phyloP scores from a whole-genome alignment of 2,329 filamentous ascomycete species.

The Phialophora expanda region DNA sequence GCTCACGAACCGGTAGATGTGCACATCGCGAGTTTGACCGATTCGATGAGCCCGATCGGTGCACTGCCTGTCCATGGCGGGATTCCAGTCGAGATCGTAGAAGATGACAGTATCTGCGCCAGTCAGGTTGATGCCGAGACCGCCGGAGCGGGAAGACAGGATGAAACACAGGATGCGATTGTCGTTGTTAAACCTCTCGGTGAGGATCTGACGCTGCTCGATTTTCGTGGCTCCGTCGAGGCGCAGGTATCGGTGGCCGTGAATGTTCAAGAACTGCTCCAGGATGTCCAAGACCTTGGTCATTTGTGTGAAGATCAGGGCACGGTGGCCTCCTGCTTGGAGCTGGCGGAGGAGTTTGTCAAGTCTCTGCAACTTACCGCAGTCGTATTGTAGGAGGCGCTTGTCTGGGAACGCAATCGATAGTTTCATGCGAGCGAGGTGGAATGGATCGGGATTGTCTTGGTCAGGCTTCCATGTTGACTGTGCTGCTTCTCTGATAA shows the following conservation, averaged over 20 bases:
- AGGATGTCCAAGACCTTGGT: slow-evolving; percentile 97
- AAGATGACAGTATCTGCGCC: slow-evolving; percentile 98
- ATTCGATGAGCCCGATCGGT: slow-evolving; percentile 97
- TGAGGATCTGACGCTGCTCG: slow-evolving; percentile 92
- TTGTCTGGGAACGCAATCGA: slow-evolving; percentile 98
- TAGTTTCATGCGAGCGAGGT: slow-evolving; percentile 87
- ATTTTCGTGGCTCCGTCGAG: slow-evolving; percentile 96
- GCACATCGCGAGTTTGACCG: slow-evolving; percentile 94
- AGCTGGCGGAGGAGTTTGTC: slow-evolving; percentile 84
- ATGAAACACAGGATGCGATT: slow-evolving; percentile 93
- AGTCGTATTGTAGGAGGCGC: slow-evolving; percentile 94
- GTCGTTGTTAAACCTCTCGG: slow-evolving; percentile 96
- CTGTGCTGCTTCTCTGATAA: slow-evolving; percentile 62
- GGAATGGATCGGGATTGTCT: slow-evolving; percentile 73
- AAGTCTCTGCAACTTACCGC: slow-evolving; percentile 90
- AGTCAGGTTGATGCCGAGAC: slow-evolving; percentile 93
- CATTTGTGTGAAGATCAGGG: slow-evolving; percentile 99
- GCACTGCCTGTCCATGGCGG: slow-evolving; percentile 99
- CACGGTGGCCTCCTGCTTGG: slow-evolving; percentile 87
- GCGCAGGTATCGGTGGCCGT: slow-evolving; percentile 94
- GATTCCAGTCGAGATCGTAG: slow-evolving; percentile 99
- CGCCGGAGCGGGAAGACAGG: slow-evolving; percentile 89
- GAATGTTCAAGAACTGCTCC: slow-evolving; percentile 96
- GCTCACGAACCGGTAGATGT: slow-evolving; percentile 93
- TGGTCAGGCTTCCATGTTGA: slow-evolving; percentile 48